phyloP scores from a whole-genome alignment of 257 asterid genomes.

The Solanum chaucha region DNA sequence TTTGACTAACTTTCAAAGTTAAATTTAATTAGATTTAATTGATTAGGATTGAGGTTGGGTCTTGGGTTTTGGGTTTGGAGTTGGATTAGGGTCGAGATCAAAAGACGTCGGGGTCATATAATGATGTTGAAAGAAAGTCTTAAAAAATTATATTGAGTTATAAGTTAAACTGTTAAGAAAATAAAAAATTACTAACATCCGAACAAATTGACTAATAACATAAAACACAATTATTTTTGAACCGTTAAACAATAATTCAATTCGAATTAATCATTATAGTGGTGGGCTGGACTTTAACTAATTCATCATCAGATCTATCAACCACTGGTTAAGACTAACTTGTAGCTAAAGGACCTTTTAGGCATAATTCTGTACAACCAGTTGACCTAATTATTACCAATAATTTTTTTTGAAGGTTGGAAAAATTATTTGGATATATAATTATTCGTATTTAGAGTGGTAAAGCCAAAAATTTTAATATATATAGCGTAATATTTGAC shows the following conservation, averaged over 20 bases:
- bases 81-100: too few species aligned
- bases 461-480: background rate
- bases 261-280: background rate
- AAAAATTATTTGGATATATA: background rate
- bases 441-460: background rate
- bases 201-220: background rate
- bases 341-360: background rate
- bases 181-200: rapidly evolving
- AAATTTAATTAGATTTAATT: too few species aligned
- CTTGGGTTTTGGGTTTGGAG: too few species aligned
- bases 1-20: too few species aligned
- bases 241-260: background rate
- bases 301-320: background rate
- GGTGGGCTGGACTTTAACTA: background rate
- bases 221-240: background rate
- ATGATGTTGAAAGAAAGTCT: too few species aligned
- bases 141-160: background rate
- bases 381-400: background rate
- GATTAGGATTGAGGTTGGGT: too few species aligned
- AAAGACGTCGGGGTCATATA: too few species aligned
- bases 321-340: background rate
- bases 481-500: background rate
- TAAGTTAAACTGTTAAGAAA: background rate
- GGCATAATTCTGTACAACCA: background rate
- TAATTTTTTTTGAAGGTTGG: background rate